Evolutionary conservation across 768 basidiomycete species (phyloP), one percentile per base, ranked within the genome.

Genomic region (Mycena epipterygia): DNA sequence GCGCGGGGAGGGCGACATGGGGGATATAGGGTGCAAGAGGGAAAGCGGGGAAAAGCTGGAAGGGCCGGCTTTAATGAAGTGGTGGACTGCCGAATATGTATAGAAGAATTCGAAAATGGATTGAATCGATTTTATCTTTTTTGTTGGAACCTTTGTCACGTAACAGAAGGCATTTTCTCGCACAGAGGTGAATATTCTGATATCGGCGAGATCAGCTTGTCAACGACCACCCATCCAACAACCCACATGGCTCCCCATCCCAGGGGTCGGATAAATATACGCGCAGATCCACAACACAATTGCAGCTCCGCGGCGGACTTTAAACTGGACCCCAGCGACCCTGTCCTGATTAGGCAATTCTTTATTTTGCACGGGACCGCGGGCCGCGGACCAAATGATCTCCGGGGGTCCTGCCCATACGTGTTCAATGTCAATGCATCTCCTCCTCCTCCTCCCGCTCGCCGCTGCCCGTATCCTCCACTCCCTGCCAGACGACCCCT

Each of bases 21-120:
- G 78, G 77, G 79, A 75, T 79, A 77, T 70, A 77, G 73, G 73
- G 74, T 51, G 66, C 59, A 64, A 82, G 81, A 82, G 78, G 80
- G 80, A 82, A 80, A 80, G 59, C 37, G 41, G 30, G 12, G 58
- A 44, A 42, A 41, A 37, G 49, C 37, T 39, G 41, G 82, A 76
- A 82, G 84, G 83, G 81, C 88, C 88, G 88, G 89, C 90, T 93
- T 93, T 93, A 92, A 89, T 89, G 88, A 89, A 88, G 87, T 85
- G n/a, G n/a, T 84, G 85, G 83, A 85, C 87, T 88, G 84, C 90
- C 90, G 89, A 87, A 90, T 90, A 84, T n/a, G n/a, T n/a, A n/a
- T 90, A 90, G 90, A 87, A 86, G 85, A 81, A 82, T 79, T 82
- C 78, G 82, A 82, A 84, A 84, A 39, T 27, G 82, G 52, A 39